phyloP scores from a whole-genome alignment of 2,329 filamentous ascomycete species.

The Aspergillus sp. region DNA sequence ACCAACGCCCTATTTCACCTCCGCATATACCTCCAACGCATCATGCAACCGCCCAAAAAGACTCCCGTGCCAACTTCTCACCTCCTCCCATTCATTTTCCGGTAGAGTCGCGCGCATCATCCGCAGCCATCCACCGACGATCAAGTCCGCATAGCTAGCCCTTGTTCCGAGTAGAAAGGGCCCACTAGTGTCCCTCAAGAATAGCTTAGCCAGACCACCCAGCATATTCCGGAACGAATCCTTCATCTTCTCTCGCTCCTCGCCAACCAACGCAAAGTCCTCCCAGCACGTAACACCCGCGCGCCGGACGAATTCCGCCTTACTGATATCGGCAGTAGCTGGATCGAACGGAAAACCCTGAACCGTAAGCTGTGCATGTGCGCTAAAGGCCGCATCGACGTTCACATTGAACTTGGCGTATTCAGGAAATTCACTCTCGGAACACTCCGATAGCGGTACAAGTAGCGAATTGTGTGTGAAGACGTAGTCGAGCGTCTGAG shows the following conservation, averaged over 20 bases:
- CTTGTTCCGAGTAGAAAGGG: slow-evolving; percentile 45
- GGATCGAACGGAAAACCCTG: slow-evolving; percentile 48
- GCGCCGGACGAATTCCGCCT: slow-evolving; percentile 45
- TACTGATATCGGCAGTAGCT: slow-evolving; percentile 37
- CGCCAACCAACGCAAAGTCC: slow-evolving; percentile 29
- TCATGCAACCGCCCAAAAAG: slow-evolving; percentile 47
- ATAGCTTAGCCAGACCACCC: slow-evolving; percentile 39
- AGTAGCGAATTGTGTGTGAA: too few relatives aligned
- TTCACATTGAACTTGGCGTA: neutral
- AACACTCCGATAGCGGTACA: too few relatives aligned
- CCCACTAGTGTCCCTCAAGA: slow-evolving; percentile 32
- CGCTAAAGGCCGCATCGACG: slow-evolving; percentile 49
- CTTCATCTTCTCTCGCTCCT: slow-evolving; percentile 35
- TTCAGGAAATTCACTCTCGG: too few relatives aligned
- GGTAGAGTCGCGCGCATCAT: slow-evolving; percentile 41
- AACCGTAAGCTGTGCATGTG: slow-evolving; percentile 37
- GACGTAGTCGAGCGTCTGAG: too few relatives aligned
- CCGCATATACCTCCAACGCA: slow-evolving; percentile 35
- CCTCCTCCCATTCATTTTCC: slow-evolving; percentile 42
- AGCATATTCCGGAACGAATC: slow-evolving; percentile 38
- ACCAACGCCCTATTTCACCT: too few relatives aligned
- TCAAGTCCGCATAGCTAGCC: slow-evolving; percentile 49
- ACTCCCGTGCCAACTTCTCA: slow-evolving; percentile 46
- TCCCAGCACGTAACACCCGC: slow-evolving; percentile 39
- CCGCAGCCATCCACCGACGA: slow-evolving; percentile 52